phyloP scores from a whole-genome alignment of 2,329 filamentous ascomycete genomes.

The Aspergillus versicolor region DNA sequence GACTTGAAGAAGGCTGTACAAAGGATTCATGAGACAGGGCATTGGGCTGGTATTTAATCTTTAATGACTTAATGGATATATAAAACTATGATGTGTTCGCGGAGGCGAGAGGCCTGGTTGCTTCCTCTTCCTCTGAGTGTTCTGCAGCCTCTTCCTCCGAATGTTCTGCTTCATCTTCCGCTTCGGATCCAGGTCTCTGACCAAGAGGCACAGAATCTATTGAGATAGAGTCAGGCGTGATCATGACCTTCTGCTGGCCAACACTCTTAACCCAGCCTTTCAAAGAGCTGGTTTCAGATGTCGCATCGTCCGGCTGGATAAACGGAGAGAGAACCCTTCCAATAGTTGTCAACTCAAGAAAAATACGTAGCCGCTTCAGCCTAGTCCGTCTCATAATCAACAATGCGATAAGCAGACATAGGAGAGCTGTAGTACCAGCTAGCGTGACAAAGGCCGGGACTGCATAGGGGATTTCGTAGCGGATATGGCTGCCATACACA shows the following conservation, averaged over 20 bases:
- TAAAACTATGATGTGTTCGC: too few species aligned
- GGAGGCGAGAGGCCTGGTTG: neutral
- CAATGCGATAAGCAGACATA: neutral
- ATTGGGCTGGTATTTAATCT: constrained; percentile 7
- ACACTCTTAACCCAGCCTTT: neutral
- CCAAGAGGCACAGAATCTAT: neutral
- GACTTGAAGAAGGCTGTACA: constrained; percentile 16
- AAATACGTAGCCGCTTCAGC: neutral
- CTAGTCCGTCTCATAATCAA: neutral
- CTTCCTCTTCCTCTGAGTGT: neutral
- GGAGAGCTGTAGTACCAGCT: neutral
- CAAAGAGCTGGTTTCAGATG: neutral
- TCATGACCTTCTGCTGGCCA: neutral
- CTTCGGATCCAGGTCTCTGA: neutral
- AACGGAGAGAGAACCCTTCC: neutral
- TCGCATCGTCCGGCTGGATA: neutral
- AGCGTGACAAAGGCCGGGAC: constrained; percentile 31
- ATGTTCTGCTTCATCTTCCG: neutral
- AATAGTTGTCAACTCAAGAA: neutral
- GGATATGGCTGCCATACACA: constrained; percentile 28
- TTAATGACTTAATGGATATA: neutral
- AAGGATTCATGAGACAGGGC: constrained; percentile 13
- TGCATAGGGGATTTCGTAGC: constrained; percentile 34
- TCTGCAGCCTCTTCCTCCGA: too few species aligned
- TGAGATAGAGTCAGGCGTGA: neutral